Percentiles rank a stretch among this genome's conserved stretches.
phyloP scores from a whole-genome alignment of 805 yeast genomes.

The Metschnikowia rubicola region DNA sequence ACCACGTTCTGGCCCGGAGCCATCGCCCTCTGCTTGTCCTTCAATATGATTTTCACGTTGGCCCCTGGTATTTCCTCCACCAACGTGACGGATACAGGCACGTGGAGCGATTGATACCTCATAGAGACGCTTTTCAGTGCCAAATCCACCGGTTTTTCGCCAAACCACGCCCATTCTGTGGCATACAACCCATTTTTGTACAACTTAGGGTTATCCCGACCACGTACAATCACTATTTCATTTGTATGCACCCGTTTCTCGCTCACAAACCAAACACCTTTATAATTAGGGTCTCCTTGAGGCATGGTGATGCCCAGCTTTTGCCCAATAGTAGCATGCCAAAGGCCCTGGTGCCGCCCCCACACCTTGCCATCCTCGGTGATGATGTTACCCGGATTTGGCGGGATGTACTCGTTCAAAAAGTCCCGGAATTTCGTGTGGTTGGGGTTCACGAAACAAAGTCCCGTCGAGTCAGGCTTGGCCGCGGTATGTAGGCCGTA shows the following conservation, averaged over 20 bases:
- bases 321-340: slow-evolving; percentile 97
- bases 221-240: slow-evolving; percentile 76
- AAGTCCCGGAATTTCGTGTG: slow-evolving; percentile 67
- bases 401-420: slow-evolving; percentile 66
- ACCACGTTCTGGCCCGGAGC: slow-evolving; percentile 89
- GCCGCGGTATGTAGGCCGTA: slow-evolving; percentile 55
- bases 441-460: slow-evolving; percentile 78
- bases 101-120: slow-evolving; percentile 75
- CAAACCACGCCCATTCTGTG: slow-evolving; percentile 33
- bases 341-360: slow-evolving; percentile 82
- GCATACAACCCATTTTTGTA: slow-evolving; percentile 44
- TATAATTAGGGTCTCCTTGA: slow-evolving; percentile 71
- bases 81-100: slow-evolving; percentile 40
- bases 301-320: slow-evolving; percentile 78
- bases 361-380: slow-evolving; percentile 70
- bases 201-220: slow-evolving; percentile 56
- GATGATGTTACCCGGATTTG: slow-evolving; percentile 75
- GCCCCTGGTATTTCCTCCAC: slow-evolving; percentile 15
- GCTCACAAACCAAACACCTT: slow-evolving; percentile 85
- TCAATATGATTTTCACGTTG: slow-evolving; percentile 27
- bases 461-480: slow-evolving; percentile 93
- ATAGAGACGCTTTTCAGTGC: slow-evolving; percentile 32
- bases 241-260: slow-evolving; percentile 63
- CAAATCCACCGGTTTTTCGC: background rate
- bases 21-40: slow-evolving; percentile 58